Evolutionary conservation across 2,329 filamentous ascomycete genomes (phyloP).

Genomic region (Phialophora chinensis): DNA sequence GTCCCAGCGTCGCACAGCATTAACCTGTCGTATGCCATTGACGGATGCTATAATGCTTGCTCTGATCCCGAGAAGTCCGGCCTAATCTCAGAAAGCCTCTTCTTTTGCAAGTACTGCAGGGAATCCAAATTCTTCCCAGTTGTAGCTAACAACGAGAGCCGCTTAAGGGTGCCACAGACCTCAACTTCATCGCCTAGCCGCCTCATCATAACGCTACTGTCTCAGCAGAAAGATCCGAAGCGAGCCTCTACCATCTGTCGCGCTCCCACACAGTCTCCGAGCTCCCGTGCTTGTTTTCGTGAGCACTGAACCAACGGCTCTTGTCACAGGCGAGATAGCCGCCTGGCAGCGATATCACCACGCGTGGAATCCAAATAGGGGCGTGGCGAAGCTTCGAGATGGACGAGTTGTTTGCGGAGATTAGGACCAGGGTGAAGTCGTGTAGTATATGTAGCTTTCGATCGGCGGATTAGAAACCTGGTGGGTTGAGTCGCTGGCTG

Average conservation of each 20-base stretch:
- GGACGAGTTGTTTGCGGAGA: not conserved
- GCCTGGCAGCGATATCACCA: not conserved
- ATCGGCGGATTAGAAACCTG: conserved; percentile 71
- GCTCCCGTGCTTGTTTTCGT: not conserved
- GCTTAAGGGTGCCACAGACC: not conserved
- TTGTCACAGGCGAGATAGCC: not conserved
- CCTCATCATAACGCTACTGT: not conserved
- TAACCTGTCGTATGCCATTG: not conserved
- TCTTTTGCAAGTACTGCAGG: not conserved
- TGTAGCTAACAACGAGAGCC: not conserved
- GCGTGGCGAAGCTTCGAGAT: not conserved
- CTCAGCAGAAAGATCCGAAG: not conserved
- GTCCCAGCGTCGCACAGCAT: not conserved
- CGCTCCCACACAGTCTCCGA: not conserved
- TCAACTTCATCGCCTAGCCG: not conserved
- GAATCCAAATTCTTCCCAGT: not conserved
- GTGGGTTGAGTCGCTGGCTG: conserved; percentile 90
- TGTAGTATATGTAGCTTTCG: not conserved
- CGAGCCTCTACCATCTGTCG: not conserved
- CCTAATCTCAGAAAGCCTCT: not conserved
- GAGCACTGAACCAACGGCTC: not conserved
- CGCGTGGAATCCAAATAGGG: not conserved
- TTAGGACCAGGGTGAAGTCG: not conserved
- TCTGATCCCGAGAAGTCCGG: not conserved
- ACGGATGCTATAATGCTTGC: not conserved